These are phyloP conservation scores for Madurella mycetomatis DNA, from an alignment of 2,329 filamentous ascomycete species.

Conservation along the genomic window DNA sequence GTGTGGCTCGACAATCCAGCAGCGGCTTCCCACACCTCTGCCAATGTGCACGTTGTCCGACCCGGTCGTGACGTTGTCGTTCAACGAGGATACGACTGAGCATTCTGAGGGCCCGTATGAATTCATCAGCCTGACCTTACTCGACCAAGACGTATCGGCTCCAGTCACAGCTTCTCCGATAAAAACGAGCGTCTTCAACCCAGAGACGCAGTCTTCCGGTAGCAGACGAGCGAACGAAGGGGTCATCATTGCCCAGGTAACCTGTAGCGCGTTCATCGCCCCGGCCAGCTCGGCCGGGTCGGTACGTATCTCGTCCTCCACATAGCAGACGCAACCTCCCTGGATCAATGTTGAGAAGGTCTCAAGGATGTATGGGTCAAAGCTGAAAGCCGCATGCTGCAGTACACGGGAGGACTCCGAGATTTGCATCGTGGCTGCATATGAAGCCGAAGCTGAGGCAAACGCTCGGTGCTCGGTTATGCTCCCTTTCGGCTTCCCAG, in stretches of 20 bases:
- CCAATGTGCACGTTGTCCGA: slow-evolving; percentile 18
- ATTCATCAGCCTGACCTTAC: slow-evolving; percentile 15
- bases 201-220: slow-evolving; percentile 16
- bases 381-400: slow-evolving; percentile 20
- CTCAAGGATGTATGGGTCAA: no score
- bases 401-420: slow-evolving; percentile 15
- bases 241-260: no score
- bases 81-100: slow-evolving; percentile 1
- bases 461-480: slow-evolving; percentile 29
- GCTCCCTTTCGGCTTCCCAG: slow-evolving; percentile 47
- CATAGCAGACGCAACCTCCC: no score
- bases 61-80: slow-evolving; percentile 3
- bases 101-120: slow-evolving; percentile 24
- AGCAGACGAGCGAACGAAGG: no score
- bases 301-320: no score
- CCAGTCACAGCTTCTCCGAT: slow-evolving; percentile 23
- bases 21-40: slow-evolving; percentile 10
- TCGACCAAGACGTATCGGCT: slow-evolving; percentile 17
- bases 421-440: slow-evolving; percentile 1
- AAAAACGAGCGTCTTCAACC: slow-evolving; percentile 18
- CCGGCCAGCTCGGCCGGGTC: no score
- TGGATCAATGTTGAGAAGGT: no score
- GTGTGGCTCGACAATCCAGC: slow-evolving; percentile 30
- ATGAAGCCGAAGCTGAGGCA: slow-evolving; percentile 12
- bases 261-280: no score